Base-by-base conservation (phyloP, 805 yeast species). In the Diddensiella transvaalensis region DNA sequence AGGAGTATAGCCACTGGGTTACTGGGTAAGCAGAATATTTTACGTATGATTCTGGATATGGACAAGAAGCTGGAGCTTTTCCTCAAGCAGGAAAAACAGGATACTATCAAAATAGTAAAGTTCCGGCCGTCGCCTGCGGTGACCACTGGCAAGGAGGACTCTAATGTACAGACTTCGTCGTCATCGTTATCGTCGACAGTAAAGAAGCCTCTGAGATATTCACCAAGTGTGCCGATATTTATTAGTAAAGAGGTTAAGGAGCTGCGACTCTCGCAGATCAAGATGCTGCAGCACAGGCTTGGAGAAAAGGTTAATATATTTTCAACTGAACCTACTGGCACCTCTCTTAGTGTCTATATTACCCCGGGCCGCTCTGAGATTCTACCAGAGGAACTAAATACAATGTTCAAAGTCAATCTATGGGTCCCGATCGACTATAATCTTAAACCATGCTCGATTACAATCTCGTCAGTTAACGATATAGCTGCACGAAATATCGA, bases 41-140 rank as follows among this genome's bases (percentile, higher is more conserved):
- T 71, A n/a, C 77, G 82, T 3, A 76, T 78, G 66, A 52, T 84
- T 3, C 57, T 66, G 47, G 77, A 81, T 2, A 66, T 85, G 38
- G 87, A 83, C 59, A 69, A 66, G 51, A 70, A 79, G 49, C 68
- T 85, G 44, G 91, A 85, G 57, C 55, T 60, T 38, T 78, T 83
- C 56, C 67, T 85, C 48, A 72, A 76, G 41, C 74, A 73, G 63
- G 82, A 82, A 53, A 82, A 80, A 56, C 73, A 75, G 38, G 78
- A 76, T 19, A 81, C 87, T 0, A 67, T 85, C 50, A 85, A 80
- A 59, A 72, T 84, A 55, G 82, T 83, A 24, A 74, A 71, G 54
- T 47, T 44, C 17, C 37, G 40, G 2, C n/a, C n/a, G n/a, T n/a
- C n/a, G n/a, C n/a, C n/a, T n/a, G 17, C 49, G 18, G 42, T 46